Evolutionary conservation across 2,329 filamentous ascomycete genomes (phyloP).

Genomic region (Colletotrichum aenigma): DNA sequence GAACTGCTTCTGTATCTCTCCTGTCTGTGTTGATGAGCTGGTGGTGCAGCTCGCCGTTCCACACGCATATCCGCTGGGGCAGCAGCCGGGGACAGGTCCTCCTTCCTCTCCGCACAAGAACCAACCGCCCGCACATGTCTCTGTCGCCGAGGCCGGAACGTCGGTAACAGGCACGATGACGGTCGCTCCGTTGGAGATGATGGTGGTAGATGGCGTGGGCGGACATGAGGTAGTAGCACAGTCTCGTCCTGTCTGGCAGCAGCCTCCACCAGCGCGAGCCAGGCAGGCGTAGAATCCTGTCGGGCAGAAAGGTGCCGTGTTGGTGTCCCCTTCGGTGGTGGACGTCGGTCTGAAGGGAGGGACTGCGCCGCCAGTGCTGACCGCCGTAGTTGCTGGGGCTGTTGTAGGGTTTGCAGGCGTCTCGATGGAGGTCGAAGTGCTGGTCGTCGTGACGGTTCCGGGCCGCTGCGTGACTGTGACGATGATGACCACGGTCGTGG

Average conservation of each 20-base stretch:
- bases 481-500: conserved; percentile 45
- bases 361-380: conserved; percentile 43
- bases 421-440: conserved; percentile 42
- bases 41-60: conserved; percentile 75
- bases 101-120: conserved; percentile 65
- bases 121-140: conserved; percentile 80
- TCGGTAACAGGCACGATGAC: conserved; percentile 67
- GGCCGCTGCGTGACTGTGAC: conserved; percentile 42
- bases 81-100: conserved; percentile 78
- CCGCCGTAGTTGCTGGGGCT: conserved; percentile 39
- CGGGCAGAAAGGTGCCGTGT: conserved; percentile 62
- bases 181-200: conserved; percentile 72
- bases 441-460: conserved; percentile 23
- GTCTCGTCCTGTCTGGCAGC: conserved; percentile 86
- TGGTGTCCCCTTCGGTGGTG: conserved; percentile 34
- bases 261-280: conserved; percentile 81
- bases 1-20: conserved; percentile 59
- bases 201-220: conserved; percentile 60
- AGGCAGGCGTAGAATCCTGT: conserved; percentile 92
- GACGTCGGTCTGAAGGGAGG: conserved; percentile 53
- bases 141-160: conserved; percentile 43
- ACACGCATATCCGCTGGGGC: conserved; percentile 77
- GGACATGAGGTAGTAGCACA: conserved; percentile 85
- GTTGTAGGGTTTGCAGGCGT: conserved; percentile 42
- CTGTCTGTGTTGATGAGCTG: conserved; percentile 54